Evolutionary conservation across 2,329 filamentous ascomycete species (phyloP).

Genomic region (Aspergillus pseudoterreus): DNA sequence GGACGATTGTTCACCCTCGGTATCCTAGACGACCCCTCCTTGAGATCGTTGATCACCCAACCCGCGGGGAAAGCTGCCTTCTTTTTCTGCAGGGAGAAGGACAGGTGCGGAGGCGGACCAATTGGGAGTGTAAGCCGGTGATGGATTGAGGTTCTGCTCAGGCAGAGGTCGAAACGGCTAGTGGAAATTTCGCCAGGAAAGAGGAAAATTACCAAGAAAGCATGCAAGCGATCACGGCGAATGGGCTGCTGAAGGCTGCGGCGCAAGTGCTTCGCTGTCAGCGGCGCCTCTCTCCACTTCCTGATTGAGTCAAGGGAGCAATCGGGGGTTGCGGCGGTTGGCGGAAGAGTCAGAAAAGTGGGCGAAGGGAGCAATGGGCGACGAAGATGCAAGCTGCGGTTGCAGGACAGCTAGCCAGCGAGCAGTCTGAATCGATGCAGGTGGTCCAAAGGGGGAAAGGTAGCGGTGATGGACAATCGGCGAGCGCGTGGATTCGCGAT

Average conservation of each 20-base stretch:
- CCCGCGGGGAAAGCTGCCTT: conserved; percentile 33
- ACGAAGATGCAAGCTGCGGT: conserved; percentile 25
- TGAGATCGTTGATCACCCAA: conserved; percentile 27
- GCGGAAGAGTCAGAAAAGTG: conserved; percentile 12
- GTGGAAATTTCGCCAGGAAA: conserved; percentile 4
- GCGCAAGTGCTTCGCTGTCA: conserved; percentile 26
- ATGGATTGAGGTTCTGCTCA: conserved; percentile 10
- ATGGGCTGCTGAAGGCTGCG: conserved; percentile 17
- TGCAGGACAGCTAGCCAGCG: conserved; percentile 33
- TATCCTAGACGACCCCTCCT: conserved; percentile 20
- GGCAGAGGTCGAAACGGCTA: conserved; percentile 1
- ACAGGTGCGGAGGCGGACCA: conserved; percentile 25
- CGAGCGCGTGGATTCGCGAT: conserved; percentile 18
- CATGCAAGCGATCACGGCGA: conserved; percentile 17
- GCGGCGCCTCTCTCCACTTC: conserved; percentile 21
- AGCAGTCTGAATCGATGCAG: conserved; percentile 23
- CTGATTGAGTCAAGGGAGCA: conserved; percentile 12
- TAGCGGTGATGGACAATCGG: conserved; percentile 25
- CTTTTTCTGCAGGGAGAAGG: conserved; percentile 22
- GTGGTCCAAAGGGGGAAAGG: conserved; percentile 32
- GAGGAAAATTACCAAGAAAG: conserved; percentile 7
- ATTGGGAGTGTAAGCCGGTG: conserved; percentile 23
- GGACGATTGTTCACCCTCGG: too few species aligned
- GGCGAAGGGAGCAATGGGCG: conserved; percentile 18
- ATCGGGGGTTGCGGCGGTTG: conserved; percentile 12